Evolutionary conservation across 805 yeast species (phyloP).

Genomic region (Scheffersomyces amazonensis): DNA sequence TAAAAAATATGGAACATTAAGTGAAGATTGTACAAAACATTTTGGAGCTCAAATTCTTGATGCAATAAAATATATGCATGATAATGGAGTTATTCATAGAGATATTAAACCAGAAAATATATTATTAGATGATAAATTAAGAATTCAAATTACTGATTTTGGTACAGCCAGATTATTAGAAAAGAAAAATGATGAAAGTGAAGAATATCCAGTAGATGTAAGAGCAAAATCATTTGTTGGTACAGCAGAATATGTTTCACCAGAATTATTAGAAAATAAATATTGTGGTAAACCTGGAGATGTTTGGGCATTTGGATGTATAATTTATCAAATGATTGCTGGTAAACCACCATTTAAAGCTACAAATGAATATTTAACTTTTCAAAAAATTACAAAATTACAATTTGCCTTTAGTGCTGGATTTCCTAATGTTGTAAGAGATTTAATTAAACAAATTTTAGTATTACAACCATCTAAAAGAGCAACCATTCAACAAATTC

Average conservation of each 20-base stretch:
- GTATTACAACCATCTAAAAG: conserved; percentile 71
- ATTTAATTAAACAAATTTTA: conserved; percentile 63
- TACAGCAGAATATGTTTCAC: conserved; percentile 81
- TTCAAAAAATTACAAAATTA: conserved; percentile 75
- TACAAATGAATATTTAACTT: conserved; percentile 75
- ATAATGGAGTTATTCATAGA: conserved; percentile 73
- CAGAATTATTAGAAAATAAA: conserved; percentile 72
- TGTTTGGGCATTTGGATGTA: conserved; percentile 62
- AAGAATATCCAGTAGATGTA: conserved; percentile 60
- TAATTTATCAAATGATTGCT: conserved; percentile 59
- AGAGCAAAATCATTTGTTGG: conserved; percentile 83
- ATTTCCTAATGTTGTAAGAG: conserved; percentile 58
- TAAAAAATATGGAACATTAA: conserved; percentile 66
- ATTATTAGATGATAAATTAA: conserved; percentile 56
- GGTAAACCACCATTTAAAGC: conserved; percentile 82
- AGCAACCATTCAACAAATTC: conserved; percentile 53
- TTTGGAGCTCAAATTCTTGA: conserved; percentile 74
- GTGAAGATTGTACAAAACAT: conserved; percentile 64
- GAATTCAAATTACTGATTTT: conserved; percentile 74
- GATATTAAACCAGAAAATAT: conserved; percentile 86
- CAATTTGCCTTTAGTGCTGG: conserved; percentile 74
- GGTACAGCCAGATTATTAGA: conserved; percentile 79
- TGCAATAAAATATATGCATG: conserved; percentile 70
- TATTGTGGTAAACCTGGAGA: conserved; percentile 62
- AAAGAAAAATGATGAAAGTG: conserved; percentile 41